Evolutionary conservation across 371 early-diverging fungal genomes (phyloP).

Genomic region (Mortierella polycephala): DNA sequence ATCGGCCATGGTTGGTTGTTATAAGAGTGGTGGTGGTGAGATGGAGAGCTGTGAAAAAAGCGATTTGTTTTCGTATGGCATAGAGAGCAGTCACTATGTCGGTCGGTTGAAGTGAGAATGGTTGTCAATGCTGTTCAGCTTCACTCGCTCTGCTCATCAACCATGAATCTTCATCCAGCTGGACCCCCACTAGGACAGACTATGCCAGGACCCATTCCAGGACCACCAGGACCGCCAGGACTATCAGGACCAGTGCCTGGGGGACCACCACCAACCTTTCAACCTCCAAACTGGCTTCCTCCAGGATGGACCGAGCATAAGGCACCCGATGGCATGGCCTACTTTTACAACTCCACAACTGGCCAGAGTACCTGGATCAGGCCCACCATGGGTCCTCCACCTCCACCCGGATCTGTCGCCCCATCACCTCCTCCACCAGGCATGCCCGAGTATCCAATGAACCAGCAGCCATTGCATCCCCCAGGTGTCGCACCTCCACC

Average conservation of each 20-base stretch:
- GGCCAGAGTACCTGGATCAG: constrained; percentile 67
- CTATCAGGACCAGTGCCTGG: constrained; percentile 18
- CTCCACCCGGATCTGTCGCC: constrained; percentile 11
- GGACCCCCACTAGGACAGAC: constrained; percentile 3
- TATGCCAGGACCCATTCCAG: constrained; percentile 2
- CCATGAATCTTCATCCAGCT: not conserved
- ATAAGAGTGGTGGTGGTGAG: no score
- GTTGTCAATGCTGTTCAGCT: not conserved
- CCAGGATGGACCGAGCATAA: constrained; percentile 71
- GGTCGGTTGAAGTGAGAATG: no score
- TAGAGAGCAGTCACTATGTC: no score
- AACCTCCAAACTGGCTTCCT: constrained; percentile 53
- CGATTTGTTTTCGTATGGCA: no score
- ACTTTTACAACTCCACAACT: constrained; percentile 68
- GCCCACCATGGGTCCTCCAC: constrained; percentile 51
- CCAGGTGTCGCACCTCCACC: constrained; percentile 28
- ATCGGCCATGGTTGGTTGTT: constrained; percentile 24
- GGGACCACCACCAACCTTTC: constrained; percentile 20
- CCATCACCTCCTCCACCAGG: constrained; percentile 26
- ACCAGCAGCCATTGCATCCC: constrained; percentile 29
- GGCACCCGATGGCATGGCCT: constrained; percentile 66
- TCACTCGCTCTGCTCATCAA: not conserved
- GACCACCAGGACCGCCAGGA: constrained; percentile 25
- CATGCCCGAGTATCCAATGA: constrained; percentile 20
- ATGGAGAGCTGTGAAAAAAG: no score